Evolutionary conservation across 1,139 yeast genomes (phyloP).

Genomic region (Geotrichum reessii): DNA sequence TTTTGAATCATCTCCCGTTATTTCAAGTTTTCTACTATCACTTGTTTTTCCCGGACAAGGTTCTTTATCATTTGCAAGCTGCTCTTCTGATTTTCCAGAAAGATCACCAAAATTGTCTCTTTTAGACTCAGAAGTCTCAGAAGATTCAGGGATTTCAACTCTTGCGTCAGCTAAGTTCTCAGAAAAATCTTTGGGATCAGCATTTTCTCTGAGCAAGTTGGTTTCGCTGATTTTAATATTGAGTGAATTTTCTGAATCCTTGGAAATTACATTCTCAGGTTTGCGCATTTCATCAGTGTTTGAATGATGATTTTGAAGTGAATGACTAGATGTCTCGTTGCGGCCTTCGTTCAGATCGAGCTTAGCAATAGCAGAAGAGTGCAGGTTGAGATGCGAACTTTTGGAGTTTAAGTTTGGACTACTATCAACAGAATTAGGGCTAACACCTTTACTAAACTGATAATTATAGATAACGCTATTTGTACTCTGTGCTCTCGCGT

Average conservation of each 20-base stretch:
- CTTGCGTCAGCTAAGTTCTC: neutral
- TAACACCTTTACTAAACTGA: neutral
- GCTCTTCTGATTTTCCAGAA: neutral
- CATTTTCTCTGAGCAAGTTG: neutral
- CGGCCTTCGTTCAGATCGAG: neutral
- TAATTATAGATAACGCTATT: constrained; percentile 4
- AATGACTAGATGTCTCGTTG: neutral
- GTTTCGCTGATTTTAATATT: neutral
- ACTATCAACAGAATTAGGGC: neutral
- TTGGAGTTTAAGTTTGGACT: neutral
- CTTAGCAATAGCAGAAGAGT: neutral
- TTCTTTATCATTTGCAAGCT: neutral
- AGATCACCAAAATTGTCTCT: neutral
- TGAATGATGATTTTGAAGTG: neutral
- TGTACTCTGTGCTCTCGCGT: constrained; percentile 11
- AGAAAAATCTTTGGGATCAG: neutral
- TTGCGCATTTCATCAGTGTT: neutral
- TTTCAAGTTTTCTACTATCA: neutral
- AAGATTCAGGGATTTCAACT: neutral
- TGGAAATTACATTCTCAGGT: neutral
- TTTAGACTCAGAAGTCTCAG: neutral
- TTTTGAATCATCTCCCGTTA: neutral
- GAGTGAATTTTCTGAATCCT: neutral
- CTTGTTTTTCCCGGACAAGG: neutral
- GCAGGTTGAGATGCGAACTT: neutral